phyloP scores from a whole-genome alignment of 2,329 filamentous ascomycete genomes.

The Sarocladium strictum region DNA sequence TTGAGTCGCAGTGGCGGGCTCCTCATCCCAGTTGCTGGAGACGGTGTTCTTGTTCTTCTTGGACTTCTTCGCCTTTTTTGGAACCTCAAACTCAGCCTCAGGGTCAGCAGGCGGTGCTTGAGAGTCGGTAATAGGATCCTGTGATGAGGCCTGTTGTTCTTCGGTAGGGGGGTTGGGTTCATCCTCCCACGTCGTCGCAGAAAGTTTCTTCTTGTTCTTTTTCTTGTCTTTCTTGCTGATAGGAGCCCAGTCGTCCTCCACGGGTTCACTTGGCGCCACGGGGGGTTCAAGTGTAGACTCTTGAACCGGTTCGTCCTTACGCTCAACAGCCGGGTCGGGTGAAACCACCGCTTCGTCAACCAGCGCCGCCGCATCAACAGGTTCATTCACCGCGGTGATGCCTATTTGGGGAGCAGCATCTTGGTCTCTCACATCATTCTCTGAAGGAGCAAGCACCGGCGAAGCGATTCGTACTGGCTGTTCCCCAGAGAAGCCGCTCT shows the following conservation, averaged over 20 bases:
- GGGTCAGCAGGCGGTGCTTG: constrained; percentile 3
- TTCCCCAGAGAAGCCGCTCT: background rate
- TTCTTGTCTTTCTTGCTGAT: constrained; percentile 16
- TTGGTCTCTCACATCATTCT: too few relatives aligned
- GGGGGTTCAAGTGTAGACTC: background rate
- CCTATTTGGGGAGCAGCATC: too few relatives aligned
- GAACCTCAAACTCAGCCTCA: constrained; percentile 6
- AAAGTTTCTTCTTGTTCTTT: constrained; percentile 16
- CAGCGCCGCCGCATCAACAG: too few relatives aligned
- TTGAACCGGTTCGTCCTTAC: background rate
- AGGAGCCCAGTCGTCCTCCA: background rate
- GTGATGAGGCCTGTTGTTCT: background rate
- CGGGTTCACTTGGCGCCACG: background rate
- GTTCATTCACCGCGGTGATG: too few relatives aligned
- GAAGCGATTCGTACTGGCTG: too few relatives aligned
- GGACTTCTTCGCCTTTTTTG: constrained; percentile 5
- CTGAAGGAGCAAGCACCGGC: too few relatives aligned
- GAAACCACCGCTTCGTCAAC: too few relatives aligned
- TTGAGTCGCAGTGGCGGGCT: background rate
- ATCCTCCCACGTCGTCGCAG: background rate
- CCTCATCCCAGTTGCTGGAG: background rate
- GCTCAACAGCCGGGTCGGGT: too few relatives aligned
- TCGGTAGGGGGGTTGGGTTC: background rate
- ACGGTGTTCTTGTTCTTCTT: background rate
- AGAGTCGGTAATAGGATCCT: background rate